Evolutionary conservation across 345 rosid genomes (phyloP).

Genomic region (Bruguiera gymnorhiza): DNA sequence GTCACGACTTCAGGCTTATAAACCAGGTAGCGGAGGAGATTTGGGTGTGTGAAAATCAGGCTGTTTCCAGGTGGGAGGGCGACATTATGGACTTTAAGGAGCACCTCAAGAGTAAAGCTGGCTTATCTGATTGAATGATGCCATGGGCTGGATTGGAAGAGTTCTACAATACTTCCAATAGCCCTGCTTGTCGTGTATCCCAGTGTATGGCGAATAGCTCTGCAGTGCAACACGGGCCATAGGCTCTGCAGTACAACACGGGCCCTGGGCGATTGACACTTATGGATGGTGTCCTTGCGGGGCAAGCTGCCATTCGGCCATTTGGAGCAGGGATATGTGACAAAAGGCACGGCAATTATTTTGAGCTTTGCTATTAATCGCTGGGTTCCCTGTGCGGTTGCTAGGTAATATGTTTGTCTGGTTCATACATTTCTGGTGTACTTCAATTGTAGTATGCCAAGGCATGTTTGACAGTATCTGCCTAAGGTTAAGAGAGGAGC

Average conservation of each 20-base stretch:
- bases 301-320: background rate
- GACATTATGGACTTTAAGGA: slow-evolving; percentile 80
- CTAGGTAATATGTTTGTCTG: slow-evolving; percentile 10
- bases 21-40: slow-evolving; percentile 88
- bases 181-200: background rate
- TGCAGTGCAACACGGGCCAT: background rate
- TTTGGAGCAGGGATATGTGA: slow-evolving; percentile 12
- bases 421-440: background rate
- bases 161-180: background rate
- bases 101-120: slow-evolving; percentile 79
- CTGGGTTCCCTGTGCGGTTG: slow-evolving; percentile 1
- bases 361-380: slow-evolving; percentile 5
- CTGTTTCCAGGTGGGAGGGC: slow-evolving; percentile 71
- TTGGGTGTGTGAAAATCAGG: slow-evolving; percentile 79
- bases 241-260: too few species aligned
- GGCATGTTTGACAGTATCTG: background rate
- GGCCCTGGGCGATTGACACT: background rate
- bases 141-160: background rate
- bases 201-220: background rate
- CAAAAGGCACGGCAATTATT: slow-evolving; percentile 22
- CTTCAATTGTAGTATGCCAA: background rate
- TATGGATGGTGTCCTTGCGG: background rate
- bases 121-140: slow-evolving; percentile 43
- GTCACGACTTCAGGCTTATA: slow-evolving; percentile 87
- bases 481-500: background rate